Percentiles rank a stretch among this genome's conserved stretches.
Evolutionary conservation across 176 grass and related monocot genomes (phyloP).

Genomic region (Puccinellia tenuiflora): DNA sequence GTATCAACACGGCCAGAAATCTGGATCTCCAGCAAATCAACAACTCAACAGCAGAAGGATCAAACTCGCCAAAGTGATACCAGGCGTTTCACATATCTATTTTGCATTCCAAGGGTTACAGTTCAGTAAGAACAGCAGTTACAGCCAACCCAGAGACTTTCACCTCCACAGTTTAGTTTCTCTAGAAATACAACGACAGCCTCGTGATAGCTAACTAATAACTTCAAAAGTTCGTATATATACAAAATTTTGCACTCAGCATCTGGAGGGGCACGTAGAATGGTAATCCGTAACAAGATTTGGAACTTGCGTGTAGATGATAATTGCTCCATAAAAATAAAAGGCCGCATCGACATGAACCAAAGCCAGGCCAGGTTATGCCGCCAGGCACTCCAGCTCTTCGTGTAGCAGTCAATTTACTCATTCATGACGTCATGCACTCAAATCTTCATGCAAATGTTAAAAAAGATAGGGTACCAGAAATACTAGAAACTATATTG

Average conservation of each 20-base stretch:
- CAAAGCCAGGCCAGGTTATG: neutral
- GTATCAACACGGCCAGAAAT: neutral
- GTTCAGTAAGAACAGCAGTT: neutral
- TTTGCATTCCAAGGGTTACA: neutral
- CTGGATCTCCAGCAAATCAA: neutral
- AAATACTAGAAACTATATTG: conserved; percentile 10
- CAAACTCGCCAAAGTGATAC: neutral
- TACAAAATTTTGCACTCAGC: neutral
- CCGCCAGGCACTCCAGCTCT: neutral
- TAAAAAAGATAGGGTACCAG: neutral
- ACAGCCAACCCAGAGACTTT: neutral
- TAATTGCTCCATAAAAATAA: neutral
- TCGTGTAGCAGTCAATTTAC: neutral
- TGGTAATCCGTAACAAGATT: neutral
- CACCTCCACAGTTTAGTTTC: neutral
- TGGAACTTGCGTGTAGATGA: neutral
- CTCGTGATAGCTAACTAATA: neutral
- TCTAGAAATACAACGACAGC: neutral
- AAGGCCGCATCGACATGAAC: neutral
- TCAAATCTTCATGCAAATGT: neutral
- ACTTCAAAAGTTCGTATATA: neutral
- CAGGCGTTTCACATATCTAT: neutral
- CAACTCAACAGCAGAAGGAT: neutral
- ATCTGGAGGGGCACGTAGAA: neutral
- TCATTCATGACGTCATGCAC: neutral